Base-by-base conservation (phyloP, 805 yeast species). In the Candida sakaeoensis region DNA sequence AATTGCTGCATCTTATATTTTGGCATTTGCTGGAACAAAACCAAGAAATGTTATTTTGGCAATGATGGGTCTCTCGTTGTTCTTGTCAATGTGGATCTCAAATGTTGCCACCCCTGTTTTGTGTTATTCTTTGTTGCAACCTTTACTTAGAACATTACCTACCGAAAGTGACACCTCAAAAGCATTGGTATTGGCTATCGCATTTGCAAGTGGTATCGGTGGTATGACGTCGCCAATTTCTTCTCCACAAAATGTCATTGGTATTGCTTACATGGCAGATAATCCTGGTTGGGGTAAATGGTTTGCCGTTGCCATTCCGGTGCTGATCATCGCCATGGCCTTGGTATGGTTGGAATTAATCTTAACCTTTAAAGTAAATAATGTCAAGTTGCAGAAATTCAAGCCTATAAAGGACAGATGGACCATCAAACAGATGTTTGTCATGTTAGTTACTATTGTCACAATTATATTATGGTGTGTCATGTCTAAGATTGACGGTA, bases 151-250 rank as follows among this genome's bases (percentile, higher is more conserved):
- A 53, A 86, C 95, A 0, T 65, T 90, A 31, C 95, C 95, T 15
- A 79, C 84, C 36, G 79, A 79, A 9, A 82, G 90, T 16, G 74
- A 79, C 3, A 87, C 88, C 52, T 85, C 86, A 6, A 83, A 86
- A 55, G 88, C 95, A 2, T 70, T 91, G 51, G 84, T 91, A 37
- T 64, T 91, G 33, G 98, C 97, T 32, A 85, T 91, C 50, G 98
- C 98, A 0, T 67, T 91, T 41, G 95, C 98, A 2, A 84, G 95
- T 6, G 88, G 91, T 57, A 70, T 91, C 35, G 98, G 96, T 16
- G 99, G 99, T 48, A 91, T 90, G 95, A 84, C 96, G 0, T 87
- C 96, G 3, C 99, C 99, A 6, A 91, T 91, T 54, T 90, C 97
- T 1, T 87, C 96, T 2, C 99, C 99, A 1, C 99, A 91, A 57